Evolutionary conservation across 345 rosid genomes (phyloP), one percentile per base, ranked within the genome.

Genomic region (Cardamine resedifolia): DNA sequence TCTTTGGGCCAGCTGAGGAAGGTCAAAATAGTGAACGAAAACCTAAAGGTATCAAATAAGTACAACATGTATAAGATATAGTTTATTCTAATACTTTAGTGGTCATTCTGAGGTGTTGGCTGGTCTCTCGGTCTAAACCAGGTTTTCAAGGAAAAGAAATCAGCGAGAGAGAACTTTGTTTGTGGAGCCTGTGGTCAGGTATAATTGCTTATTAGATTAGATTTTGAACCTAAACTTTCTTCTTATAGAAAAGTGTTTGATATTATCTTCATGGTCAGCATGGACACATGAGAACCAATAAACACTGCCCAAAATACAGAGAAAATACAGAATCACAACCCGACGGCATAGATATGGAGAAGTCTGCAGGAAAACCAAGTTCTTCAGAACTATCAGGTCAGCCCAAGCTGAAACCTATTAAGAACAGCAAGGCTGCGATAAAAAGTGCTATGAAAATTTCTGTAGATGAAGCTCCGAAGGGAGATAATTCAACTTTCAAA

Each of bases 101-200:
- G 52, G 61, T 67, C 48, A 39, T 70, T 47, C 34, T 61, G 39
- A 24, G 61, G 47, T 47, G 64, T 27, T 45, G 43, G 61, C 48
- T 48, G 5, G 75, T 49, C 34, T 70, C 21, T 30, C 47, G 43
- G 38, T 57, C 64, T 50, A 53, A 61, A 58, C 48, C 85, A 95
- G 96, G 59, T 77, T 39, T 90, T 86, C 74, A 90, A 90, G 85
- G 96, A 85, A 85, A 95, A 95, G 84, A 95, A 95, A 81, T 85
- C 98, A n/a, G 86, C 99, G 5, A 86, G 98, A 78, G 96, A 90
- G 82, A 91, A 81, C 57, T 95, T 91, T 71, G 96, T 90, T 60
- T 90, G 99, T 49, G 97, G 98, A 70, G 98, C 99, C 66, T 90
- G 98, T 79, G 94, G 94, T 78, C 96, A 90, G 99, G 98, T 95